Evolutionary conservation across 805 yeast genomes (phyloP), one percentile per base, ranked within the genome.

Genomic region (Spathaspora hagerdaliae): DNA sequence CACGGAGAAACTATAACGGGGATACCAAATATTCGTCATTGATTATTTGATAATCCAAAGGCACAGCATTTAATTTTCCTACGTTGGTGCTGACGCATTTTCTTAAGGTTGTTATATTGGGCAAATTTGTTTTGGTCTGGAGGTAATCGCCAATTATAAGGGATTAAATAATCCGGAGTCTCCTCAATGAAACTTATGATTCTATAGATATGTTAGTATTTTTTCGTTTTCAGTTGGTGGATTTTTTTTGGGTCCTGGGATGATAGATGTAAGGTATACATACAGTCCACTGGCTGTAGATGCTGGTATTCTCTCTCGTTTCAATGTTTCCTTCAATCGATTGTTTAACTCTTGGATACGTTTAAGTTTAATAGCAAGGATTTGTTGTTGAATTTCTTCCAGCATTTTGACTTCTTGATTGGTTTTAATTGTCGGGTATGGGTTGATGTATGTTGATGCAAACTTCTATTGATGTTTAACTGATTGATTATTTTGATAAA

Each of bases 241-340:
- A 1, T 31, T 19, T 19, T 5, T 19, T 5, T 19, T n/a, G n/a
- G n/a, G n/a, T n/a, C n/a, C 24, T 19, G 24, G 24, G 24, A 19
- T 8, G 7, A 38, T 4, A 35, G 26, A 11, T 12, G 10, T 3
- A 24, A 35, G 15, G 19, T n/a, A 42, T 48, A 60, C 63, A 38
- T 72, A 62, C 43, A 74, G 62, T 33, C 75, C 63, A 7, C 82
- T 77, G 7, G 85, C 85, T 54, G 78, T 77, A 5, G 87, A 81
- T 7, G 86, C 83, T 31, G 82, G 79, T 2, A 82, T 79, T 49
- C 90, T 67, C 10, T 83, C 82, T 43, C 78, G 64, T 2, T 73
- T 58, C 34, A 85, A 58, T 37, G 79, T 75, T 27, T 73, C 73
- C 51, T 73, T 75, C 33, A 85, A 60, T 49, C 77, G 78, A 3